A percentile compares a stretch with the other conserved stretches of the same genome.
Conservation (phyloP, 2,329 filamentous ascomycete species). For the Waltergamsia citrina region DNA sequence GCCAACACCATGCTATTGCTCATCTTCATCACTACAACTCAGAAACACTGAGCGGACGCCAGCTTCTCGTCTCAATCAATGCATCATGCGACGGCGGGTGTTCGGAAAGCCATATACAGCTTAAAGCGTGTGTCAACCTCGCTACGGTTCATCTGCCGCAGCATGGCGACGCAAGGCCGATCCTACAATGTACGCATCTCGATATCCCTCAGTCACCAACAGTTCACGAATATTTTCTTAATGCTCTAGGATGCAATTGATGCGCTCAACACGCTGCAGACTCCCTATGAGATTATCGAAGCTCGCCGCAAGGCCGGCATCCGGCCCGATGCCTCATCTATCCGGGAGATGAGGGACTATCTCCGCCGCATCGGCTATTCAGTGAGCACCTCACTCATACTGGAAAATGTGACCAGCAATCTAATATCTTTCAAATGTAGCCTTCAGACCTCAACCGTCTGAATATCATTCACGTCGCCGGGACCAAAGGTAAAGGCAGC, state of each 20-base stretch:
- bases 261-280: constrained; percentile 83
- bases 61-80: too few species aligned
- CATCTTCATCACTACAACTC: too few species aligned
- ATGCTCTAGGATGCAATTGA: constrained; percentile 61
- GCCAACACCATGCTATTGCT: too few species aligned
- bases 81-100: not conserved
- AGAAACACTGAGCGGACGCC: too few species aligned
- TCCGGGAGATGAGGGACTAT: constrained; percentile 74
- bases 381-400: constrained; percentile 16
- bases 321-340: constrained; percentile 57
- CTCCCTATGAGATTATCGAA: constrained; percentile 74
- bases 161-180: constrained; percentile 17
- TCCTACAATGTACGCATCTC: constrained; percentile 22
- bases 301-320: constrained; percentile 66
- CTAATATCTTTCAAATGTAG: constrained; percentile 8
- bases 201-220: not conserved
- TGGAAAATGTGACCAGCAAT: not conserved
- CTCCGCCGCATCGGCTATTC: constrained; percentile 70
- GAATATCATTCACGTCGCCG: constrained; percentile 61
- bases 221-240: not conserved
- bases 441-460: constrained; percentile 44
- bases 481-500: constrained; percentile 70
- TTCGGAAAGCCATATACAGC: constrained; percentile 1
- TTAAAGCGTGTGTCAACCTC: not conserved
- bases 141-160: constrained; percentile 6